Conservation (phyloP, 441 rosid genomes). For the Rhodomyrtus psidioides region DNA sequence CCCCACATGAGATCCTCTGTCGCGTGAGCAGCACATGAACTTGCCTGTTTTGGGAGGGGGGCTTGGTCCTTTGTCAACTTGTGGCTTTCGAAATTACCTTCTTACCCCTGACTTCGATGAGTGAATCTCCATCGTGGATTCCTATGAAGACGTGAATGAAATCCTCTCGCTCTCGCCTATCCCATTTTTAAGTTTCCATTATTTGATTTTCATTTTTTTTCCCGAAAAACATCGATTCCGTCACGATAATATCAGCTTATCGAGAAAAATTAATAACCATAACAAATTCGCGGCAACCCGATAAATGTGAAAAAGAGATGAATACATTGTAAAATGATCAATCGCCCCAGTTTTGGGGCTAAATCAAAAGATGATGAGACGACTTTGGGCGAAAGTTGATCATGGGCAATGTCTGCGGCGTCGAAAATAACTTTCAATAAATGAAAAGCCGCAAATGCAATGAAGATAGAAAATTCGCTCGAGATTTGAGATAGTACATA, state of each 20-base stretch:
- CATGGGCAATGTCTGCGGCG: not conserved
- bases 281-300: not conserved
- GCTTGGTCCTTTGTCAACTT: not conserved
- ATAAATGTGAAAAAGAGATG: not conserved
- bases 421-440: not conserved
- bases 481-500: too few species aligned
- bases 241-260: too few species aligned
- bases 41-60: not conserved
- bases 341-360: not conserved
- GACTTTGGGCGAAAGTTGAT: not conserved
- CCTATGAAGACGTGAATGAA: not conserved
- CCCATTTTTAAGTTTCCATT: not conserved
- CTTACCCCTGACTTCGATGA: not conserved
- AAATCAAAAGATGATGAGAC: not conserved
- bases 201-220: not conserved
- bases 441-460: too few species aligned
- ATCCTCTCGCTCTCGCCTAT: not conserved
- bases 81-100: not conserved
- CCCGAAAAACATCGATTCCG: accelerated
- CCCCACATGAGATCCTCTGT: not conserved
- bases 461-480: too few species aligned
- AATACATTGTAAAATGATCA: not conserved
- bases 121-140: not conserved
- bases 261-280: not conserved
- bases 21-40: not conserved